Percentiles rank a stretch among this genome's conserved stretches.
phyloP scores from a whole-genome alignment of 1,139 yeast genomes.

The Meyerozyma sp. region DNA sequence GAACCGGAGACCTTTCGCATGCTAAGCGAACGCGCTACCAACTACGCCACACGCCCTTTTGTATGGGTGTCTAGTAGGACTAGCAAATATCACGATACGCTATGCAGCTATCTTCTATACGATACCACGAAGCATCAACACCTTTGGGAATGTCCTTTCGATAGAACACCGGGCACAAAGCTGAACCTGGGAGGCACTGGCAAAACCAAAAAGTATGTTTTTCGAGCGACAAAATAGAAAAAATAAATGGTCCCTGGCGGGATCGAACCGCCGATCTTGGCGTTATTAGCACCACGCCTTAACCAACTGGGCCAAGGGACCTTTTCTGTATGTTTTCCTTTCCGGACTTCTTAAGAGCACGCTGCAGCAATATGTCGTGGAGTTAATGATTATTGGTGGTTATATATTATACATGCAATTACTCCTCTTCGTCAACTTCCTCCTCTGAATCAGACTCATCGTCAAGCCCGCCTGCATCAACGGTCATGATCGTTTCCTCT shows the following conservation, averaged over 20 bases:
- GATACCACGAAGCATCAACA: too few relatives aligned
- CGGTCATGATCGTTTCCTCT: constrained; percentile 53
- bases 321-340: constrained; percentile 12
- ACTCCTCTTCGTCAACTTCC: constrained; percentile 18
- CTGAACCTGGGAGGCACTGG: too few relatives aligned
- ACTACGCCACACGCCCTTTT: constrained; percentile 38
- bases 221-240: background rate
- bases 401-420: constrained; percentile 2
- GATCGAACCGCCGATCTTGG: constrained; percentile 84
- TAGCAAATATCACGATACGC: too few relatives aligned
- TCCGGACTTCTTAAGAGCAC: background rate
- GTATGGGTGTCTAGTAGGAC: background rate
- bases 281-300: constrained; percentile 89
- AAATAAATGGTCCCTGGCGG: constrained; percentile 68
- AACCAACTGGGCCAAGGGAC: constrained; percentile 90
- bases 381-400: too few relatives aligned
- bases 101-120: too few relatives aligned
- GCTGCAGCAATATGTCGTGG: background rate
- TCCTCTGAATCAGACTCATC: constrained; percentile 56
- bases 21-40: constrained; percentile 92
- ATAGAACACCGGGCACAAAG: too few relatives aligned
- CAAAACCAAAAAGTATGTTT: background rate
- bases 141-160: too few relatives aligned
- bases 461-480: constrained; percentile 54
- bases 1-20: constrained; percentile 89